A percentile compares a stretch with the other conserved stretches of the same genome.
Conservation (phyloP, 2,329 filamentous ascomycete genomes). For the Coniochaeta sp. region DNA sequence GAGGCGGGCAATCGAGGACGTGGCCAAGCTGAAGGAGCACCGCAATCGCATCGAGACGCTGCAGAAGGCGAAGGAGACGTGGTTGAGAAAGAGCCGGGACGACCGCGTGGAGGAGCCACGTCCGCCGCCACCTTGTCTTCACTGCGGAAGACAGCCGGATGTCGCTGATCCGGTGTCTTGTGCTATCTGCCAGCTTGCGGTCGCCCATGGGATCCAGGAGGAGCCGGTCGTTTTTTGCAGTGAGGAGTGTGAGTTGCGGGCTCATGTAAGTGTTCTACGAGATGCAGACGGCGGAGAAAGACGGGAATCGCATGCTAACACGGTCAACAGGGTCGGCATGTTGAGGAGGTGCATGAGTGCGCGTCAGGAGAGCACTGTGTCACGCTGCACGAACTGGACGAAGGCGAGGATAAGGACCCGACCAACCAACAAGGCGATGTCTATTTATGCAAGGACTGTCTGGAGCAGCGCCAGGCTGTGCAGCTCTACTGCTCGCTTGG, state of each 20-base stretch:
- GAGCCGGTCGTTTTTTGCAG: background rate
- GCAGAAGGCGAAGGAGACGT: slow-evolving; percentile 2
- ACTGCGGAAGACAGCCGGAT: background rate
- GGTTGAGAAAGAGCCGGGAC: background rate
- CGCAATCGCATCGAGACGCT: too few species aligned
- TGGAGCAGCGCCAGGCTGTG: background rate
- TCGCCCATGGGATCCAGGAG: background rate
- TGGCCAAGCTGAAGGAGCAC: too few species aligned
- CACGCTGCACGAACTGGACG: background rate
- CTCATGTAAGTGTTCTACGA: background rate
- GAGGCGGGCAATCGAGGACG: background rate
- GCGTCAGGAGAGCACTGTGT: background rate
- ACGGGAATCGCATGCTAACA: background rate
- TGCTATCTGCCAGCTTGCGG: background rate
- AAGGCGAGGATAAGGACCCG: background rate
- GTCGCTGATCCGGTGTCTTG: background rate
- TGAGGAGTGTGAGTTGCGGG: background rate
- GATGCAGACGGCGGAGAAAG: background rate
- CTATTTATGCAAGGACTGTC: background rate
- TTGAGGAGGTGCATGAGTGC: background rate
- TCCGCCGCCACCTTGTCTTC: background rate
- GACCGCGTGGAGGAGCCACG: background rate
- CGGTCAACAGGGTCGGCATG: background rate
- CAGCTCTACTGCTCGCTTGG: background rate
- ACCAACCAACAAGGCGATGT: background rate